Evolutionary conservation across 371 early-diverging fungal species (phyloP).

Genomic region (Nematocida homosporus): DNA sequence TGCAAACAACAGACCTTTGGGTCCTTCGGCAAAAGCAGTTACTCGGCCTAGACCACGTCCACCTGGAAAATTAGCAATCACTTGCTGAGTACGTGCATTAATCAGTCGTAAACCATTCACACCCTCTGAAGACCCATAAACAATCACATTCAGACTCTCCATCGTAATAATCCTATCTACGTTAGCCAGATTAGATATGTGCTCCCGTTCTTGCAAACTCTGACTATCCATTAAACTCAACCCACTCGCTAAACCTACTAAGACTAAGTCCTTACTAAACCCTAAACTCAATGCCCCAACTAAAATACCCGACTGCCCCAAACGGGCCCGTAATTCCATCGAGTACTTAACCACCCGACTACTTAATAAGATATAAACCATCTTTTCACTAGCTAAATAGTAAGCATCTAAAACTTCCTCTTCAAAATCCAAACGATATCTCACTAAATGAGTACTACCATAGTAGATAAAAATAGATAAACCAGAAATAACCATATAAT

Average conservation of each 20-base stretch:
- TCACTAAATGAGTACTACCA: background rate
- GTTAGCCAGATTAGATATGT: conserved; percentile 1
- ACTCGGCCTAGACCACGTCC: background rate
- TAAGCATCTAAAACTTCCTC: conserved; percentile 5
- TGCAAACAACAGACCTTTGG: background rate
- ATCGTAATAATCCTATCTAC: conserved; percentile 4
- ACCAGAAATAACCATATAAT: background rate
- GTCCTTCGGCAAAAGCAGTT: background rate
- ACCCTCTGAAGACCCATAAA: conserved; percentile 22
- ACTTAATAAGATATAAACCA: conserved; percentile 20
- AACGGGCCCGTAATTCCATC: background rate
- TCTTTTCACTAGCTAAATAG: background rate
- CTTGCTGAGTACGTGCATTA: conserved; percentile 14
- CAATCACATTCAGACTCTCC: conserved; percentile 1
- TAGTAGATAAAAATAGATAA: background rate
- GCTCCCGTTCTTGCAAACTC: background rate
- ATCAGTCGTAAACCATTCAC: conserved; percentile 29
- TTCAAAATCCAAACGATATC: background rate
- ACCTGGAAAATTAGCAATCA: conserved; percentile 22
- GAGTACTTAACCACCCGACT: conserved; percentile 41
- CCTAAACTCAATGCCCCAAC: background rate
- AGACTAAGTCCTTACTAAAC: background rate
- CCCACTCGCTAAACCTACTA: background rate
- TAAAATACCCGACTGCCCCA: conserved; percentile 20
- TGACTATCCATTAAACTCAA: conserved; percentile 7